These are phyloP conservation scores for Allodekkera sacchari DNA, from an alignment of 805 yeast genomes.

Conservation along the genomic window DNA sequence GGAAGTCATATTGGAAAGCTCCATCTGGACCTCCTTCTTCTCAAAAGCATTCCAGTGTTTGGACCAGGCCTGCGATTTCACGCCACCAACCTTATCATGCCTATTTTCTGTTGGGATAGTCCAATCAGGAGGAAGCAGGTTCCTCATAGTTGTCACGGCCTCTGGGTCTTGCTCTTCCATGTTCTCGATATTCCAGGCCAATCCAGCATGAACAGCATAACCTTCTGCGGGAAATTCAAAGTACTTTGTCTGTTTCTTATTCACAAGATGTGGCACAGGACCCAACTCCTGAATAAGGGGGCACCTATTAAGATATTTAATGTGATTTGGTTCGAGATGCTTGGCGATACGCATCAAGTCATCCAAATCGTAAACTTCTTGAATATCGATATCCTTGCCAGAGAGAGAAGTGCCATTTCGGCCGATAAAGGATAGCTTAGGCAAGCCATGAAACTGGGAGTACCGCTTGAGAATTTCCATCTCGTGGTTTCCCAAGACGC, in stretches of 20 bases:
- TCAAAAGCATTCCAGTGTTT: constrained; percentile 25
- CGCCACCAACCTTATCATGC: constrained; percentile 19
- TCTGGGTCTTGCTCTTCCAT: constrained; percentile 52
- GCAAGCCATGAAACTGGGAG: constrained; percentile 47
- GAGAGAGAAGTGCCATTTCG: constrained; percentile 10
- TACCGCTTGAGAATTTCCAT: constrained; percentile 59
- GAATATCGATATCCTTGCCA: constrained; percentile 9
- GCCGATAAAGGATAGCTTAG: constrained; percentile 13
- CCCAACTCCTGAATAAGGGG: constrained; percentile 60
- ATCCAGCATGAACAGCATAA: constrained; percentile 78
- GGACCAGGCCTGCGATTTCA: constrained; percentile 25
- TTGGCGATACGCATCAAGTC: constrained; percentile 40
- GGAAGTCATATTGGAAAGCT: constrained; percentile 4
- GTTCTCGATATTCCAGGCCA: constrained; percentile 50
- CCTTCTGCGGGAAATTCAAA: constrained; percentile 25
- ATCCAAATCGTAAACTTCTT: constrained; percentile 26
- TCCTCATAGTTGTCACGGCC: constrained; percentile 62
- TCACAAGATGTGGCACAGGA: constrained; percentile 38
- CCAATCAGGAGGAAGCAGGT: constrained; percentile 58
- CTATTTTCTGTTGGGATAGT: constrained; percentile 43
- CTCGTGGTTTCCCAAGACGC: constrained; percentile 89
- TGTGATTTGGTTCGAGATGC: constrained; percentile 50
- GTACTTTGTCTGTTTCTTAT: constrained; percentile 16
- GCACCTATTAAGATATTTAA: constrained; percentile 51
- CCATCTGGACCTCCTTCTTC: constrained; percentile 5